Base-by-base conservation (phyloP, 805 yeast species). In the Zygosaccharomyces rouxii region DNA sequence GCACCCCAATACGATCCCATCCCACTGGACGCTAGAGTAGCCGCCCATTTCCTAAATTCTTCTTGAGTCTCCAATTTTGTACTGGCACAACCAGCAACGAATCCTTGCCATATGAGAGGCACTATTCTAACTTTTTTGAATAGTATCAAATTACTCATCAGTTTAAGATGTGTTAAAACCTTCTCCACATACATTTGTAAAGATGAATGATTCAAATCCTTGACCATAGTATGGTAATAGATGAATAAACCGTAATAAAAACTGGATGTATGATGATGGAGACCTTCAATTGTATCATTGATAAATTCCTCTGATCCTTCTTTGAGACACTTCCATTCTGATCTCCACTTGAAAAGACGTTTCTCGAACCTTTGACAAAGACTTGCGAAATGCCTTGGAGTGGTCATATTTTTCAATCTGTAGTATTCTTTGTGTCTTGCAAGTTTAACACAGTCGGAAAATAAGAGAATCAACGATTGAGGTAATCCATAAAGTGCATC, bases 21-120 rank as follows among this genome's bases (percentile, higher is more conserved):
- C 11, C 86, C 86, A 11, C 75, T 73, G 38, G 67, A 68, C 4
- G 81, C 76, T 49, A 75, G 59, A n/a, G 61, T 60, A 3, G 69
- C 68, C 3, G 73, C 71, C 95, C 95, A 88, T 49, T 74, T 71
- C 59, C 80, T 82, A 67, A 79, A 87, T 37, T 88, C 83, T 50
- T 74, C 68, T 54, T 86, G 92, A 31, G 83, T 66, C 30, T 71
- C 72, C 0, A 66, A 56, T 5, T 83, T 78, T 50, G 78, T 76
- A 9, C 89, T 84, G 52, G 86, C 89, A 58, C 94, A 84, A 0
- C 95, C 96, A 1, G 92, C 89, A 38, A 89, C 83, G 56, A 89
- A 89, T 0, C 94, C 95, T 60, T 86, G 92, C 94, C 96, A 89
- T 57, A 87, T 81, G 29, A 87, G 69, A 3, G 97, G 96, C 30